Evolutionary conservation across 495 filamentous ascomycete genomes (phyloP), one percentile per base, ranked within the genome.

Genomic region (Sabuloglossum arenarium): DNA sequence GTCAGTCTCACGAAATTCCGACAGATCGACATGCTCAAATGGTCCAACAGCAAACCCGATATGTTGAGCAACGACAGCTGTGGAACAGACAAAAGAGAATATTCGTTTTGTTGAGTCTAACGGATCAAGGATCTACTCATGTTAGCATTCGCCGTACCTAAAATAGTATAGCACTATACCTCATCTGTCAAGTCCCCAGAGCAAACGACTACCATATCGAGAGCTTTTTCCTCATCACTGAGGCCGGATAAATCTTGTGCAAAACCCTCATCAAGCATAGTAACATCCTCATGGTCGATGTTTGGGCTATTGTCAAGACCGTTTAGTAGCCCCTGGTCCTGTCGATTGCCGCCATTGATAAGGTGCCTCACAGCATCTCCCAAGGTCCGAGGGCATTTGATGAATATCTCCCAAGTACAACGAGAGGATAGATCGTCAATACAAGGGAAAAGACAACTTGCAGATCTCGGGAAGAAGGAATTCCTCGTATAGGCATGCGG

Each of bases 1-100:
- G 55, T 90, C 85, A 57, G 84, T 85, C 54, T 88, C 86, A 19
- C 93, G 81, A 62, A 85, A 94, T 61, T 91, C 85, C 8, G 86
- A 82, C 9, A 99, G 70, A 63, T 96, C 87, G 51, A 95, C 78
- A 61, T 88, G 81, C 64, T 96, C 88, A 64, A 99, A 99, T 14
- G 93, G 91, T 0, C 93, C 91, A 28, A 96, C 76, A 11, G 84
- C 85, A 65, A 99, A 90, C 1, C 87, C 86, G 61, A 99, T 79
- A 63, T 97, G 88, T 54, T 86, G 83, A 4, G 89, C 79, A 3
- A 88, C 79, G 1, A 91, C 76, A 27, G 84, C 75, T 34, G 78
- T 78, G 34, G 74, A 69, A 56, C 79, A 79, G 28, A 77, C 76
- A 62, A 97, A 99, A 0, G 82, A 84, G 58, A 88, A 82, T 8